These are phyloP conservation scores for Trypanosoma scelopori DNA, from an alignment of 208 protist genomes.

Conservation along the genomic window DNA sequence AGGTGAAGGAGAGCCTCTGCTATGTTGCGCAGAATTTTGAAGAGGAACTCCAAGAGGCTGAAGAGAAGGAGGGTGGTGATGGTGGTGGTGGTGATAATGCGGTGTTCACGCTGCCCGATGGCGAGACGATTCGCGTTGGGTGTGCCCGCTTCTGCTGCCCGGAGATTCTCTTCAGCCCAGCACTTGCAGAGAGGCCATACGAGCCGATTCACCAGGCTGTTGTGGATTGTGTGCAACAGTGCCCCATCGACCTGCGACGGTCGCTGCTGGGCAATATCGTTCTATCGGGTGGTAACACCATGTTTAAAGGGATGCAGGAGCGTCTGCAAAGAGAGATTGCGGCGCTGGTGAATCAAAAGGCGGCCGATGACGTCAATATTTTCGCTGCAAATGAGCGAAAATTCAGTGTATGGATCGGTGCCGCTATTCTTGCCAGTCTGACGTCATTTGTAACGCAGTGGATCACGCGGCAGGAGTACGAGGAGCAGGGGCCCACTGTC, in stretches of 20 bases:
- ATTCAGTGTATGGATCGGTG: constrained; percentile 98
- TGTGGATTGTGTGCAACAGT: constrained; percentile 97
- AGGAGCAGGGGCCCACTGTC: constrained; percentile 96
- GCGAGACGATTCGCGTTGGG: constrained; percentile 87
- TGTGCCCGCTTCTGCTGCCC: constrained; percentile 90
- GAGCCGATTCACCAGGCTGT: constrained; percentile 93
- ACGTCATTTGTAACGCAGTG: constrained; percentile 97
- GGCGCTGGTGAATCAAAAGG: constrained; percentile 72
- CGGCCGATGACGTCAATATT: constrained; percentile 95
- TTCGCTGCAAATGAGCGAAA: constrained; percentile 95
- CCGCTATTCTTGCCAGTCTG: constrained; percentile 97
- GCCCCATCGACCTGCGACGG: constrained; percentile 92
- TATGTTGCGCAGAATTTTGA: constrained; percentile 95
- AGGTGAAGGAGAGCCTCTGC: constrained; percentile 94
- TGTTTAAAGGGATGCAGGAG: constrained; percentile 96
- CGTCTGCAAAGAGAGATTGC: constrained; percentile 94
- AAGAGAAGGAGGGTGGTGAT: constrained; percentile 27
- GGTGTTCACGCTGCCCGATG: constrained; percentile 93
- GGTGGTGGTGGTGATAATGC: no score
- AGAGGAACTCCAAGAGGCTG: constrained; percentile 84
- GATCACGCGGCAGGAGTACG: constrained; percentile 98
- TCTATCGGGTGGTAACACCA: constrained; percentile 95
- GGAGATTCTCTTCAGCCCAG: constrained; percentile 97
- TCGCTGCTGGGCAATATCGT: constrained; percentile 96
- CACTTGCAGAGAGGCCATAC: constrained; percentile 79